Conservation (phyloP, 2,329 filamentous ascomycete species). For the Sclerotinia sclerotiorum region DNA sequence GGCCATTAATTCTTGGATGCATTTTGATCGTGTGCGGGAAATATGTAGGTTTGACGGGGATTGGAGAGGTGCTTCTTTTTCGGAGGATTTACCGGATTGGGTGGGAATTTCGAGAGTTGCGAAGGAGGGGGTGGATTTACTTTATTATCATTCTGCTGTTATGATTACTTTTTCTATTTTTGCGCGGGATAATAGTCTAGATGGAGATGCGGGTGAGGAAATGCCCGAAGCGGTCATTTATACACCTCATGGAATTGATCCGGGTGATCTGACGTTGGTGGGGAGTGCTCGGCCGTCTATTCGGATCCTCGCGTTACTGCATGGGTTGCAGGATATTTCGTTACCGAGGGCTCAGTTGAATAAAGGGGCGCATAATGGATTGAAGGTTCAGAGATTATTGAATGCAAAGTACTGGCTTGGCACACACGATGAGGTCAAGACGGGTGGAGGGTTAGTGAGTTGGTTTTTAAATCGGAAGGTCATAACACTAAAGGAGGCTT, state of each 20-base stretch:
- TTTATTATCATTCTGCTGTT: slow-evolving; percentile 63
- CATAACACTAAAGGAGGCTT: slow-evolving; percentile 48
- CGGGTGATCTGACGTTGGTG: slow-evolving; percentile 48
- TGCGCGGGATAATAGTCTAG: slow-evolving; percentile 7
- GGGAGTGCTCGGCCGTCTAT: slow-evolving; percentile 48
- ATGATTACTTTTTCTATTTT: slow-evolving; percentile 53
- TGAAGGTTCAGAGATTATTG: slow-evolving; percentile 53
- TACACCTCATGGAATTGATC: slow-evolving; percentile 61
- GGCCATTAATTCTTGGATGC: slow-evolving; percentile 56
- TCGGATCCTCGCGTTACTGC: slow-evolving; percentile 57
- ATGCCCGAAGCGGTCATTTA: slow-evolving; percentile 59
- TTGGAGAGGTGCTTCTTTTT: slow-evolving; percentile 38
- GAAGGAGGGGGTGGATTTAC: slow-evolving; percentile 50
- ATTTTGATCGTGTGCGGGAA: slow-evolving; percentile 56
- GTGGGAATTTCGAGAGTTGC: slow-evolving; percentile 59
- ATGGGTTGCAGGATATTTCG: slow-evolving; percentile 62
- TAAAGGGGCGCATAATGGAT: slow-evolving; percentile 61
- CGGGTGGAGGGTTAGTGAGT: slow-evolving; percentile 57
- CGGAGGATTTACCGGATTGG: slow-evolving; percentile 54
- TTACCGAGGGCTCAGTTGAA: slow-evolving; percentile 55
- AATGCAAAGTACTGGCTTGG: slow-evolving; percentile 62
- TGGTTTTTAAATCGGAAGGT: slow-evolving; percentile 48
- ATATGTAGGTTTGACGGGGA: slow-evolving; percentile 33
- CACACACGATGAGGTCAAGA: slow-evolving; percentile 65
- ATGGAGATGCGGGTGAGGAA: slow-evolving; percentile 30